These are phyloP conservation scores for Candida argentea DNA, from an alignment of 805 yeast genomes.

Conservation along the genomic window DNA sequence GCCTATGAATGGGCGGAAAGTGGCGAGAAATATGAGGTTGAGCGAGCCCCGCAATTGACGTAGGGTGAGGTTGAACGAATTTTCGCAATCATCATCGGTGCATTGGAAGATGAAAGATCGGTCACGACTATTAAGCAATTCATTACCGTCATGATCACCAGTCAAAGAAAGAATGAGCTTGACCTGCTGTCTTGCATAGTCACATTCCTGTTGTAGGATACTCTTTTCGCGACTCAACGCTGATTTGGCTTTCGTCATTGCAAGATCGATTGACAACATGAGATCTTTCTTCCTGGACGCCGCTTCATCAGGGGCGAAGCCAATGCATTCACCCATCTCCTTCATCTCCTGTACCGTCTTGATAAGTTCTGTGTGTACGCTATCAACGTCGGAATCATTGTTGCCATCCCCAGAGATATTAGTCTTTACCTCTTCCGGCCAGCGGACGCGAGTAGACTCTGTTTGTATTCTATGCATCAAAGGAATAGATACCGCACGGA, in stretches of 20 bases:
- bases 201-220: slow-evolving; percentile 32
- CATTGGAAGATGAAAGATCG: too few species aligned
- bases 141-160: slow-evolving; percentile 23
- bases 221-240: slow-evolving; percentile 26
- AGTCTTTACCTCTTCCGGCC: too few species aligned
- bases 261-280: slow-evolving; percentile 38
- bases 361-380: slow-evolving; percentile 24
- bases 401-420: background rate
- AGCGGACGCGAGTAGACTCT: too few species aligned
- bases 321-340: slow-evolving; percentile 40
- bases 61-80: too few species aligned
- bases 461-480: slow-evolving; percentile 6
- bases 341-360: slow-evolving; percentile 33
- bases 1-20: too few species aligned
- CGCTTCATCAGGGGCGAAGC: slow-evolving; percentile 43
- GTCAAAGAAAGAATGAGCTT: slow-evolving; percentile 29
- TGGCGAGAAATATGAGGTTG: too few species aligned
- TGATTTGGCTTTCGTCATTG: slow-evolving; percentile 31
- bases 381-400: slow-evolving; percentile 9
- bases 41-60: too few species aligned
- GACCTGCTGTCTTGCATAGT: slow-evolving; percentile 35
- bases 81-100: too few species aligned
- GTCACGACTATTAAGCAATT: too few species aligned
- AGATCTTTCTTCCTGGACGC: slow-evolving; percentile 38
- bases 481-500: slow-evolving; percentile 11